Conservation (phyloP, 2,329 filamentous ascomycete genomes). For the Cyphellophora attinorum region DNA sequence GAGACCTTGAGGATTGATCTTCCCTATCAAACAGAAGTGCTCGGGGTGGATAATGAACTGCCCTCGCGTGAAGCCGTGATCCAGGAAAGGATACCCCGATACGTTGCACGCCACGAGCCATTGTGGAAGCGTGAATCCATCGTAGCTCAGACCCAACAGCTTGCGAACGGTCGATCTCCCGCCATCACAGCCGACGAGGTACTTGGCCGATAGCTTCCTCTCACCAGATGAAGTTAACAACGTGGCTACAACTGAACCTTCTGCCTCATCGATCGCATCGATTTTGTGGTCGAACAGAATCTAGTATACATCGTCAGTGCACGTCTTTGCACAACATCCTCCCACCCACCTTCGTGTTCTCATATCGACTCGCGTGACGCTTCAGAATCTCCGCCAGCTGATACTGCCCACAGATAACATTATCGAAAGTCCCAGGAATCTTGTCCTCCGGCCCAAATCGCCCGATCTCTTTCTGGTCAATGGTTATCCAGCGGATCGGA, state of each 20-base stretch:
- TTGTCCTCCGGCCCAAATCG: slow-evolving; percentile 8
- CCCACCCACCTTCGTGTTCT: slow-evolving; percentile 4
- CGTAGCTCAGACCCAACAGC: slow-evolving; percentile 15
- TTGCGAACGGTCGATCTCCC: slow-evolving; percentile 29
- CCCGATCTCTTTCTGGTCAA: slow-evolving; percentile 5
- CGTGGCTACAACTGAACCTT: slow-evolving; percentile 4
- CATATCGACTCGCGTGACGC: slow-evolving; percentile 8
- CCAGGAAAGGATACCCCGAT: slow-evolving; percentile 18
- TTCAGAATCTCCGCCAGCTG: slow-evolving; percentile 14
- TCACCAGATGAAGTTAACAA: slow-evolving; percentile 2
- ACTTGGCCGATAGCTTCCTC: slow-evolving; percentile 32
- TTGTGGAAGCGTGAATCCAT: slow-evolving; percentile 25
- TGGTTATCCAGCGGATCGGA: slow-evolving; percentile 7
- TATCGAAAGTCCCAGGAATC: slow-evolving; percentile 4
- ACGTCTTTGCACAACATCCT: background rate
- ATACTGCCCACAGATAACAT: slow-evolving; percentile 12
- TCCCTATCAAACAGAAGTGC: slow-evolving; percentile 54
- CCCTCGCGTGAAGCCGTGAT: slow-evolving; percentile 28
- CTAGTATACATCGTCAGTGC: background rate
- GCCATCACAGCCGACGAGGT: slow-evolving; percentile 37
- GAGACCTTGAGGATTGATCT: slow-evolving; percentile 48
- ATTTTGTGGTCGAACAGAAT: slow-evolving; percentile 6
- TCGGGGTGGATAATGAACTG: slow-evolving; percentile 49
- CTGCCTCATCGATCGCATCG: slow-evolving; percentile 2
- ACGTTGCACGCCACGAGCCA: slow-evolving; percentile 18